phyloP scores from a whole-genome alignment of 176 grass and related monocot genomes.

The Guadua angustifolia region DNA sequence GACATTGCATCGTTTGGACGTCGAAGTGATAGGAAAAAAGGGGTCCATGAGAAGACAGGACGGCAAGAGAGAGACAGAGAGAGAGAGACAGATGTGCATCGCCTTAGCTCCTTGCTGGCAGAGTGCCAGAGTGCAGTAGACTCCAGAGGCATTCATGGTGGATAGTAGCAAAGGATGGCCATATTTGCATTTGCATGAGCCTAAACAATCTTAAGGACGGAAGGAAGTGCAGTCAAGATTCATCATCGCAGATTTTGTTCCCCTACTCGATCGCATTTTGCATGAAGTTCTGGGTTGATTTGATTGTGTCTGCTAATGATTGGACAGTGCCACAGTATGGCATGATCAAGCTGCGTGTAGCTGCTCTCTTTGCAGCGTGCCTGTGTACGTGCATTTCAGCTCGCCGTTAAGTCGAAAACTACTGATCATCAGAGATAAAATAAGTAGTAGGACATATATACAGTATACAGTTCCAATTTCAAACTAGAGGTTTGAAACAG shows the following conservation, averaged over 20 bases:
- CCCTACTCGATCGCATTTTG: constrained; percentile 41
- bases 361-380: constrained; percentile 32
- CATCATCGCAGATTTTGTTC: constrained; percentile 19
- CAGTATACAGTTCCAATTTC: too few species aligned
- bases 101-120: background rate
- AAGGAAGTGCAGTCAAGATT: constrained; percentile 1
- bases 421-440: too few species aligned
- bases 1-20: constrained; percentile 47
- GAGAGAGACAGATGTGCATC: background rate
- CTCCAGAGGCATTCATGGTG: constrained; percentile 24
- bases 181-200: constrained; percentile 29
- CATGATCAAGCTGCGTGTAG: constrained; percentile 18
- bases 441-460: too few species aligned
- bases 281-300: constrained; percentile 46
- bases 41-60: constrained; percentile 45
- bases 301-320: constrained; percentile 47
- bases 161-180: background rate
- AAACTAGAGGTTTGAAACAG: too few species aligned
- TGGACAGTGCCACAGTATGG: constrained; percentile 34
- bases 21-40: constrained; percentile 53
- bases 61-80: background rate
- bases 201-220: constrained; percentile 22
- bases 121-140: background rate
- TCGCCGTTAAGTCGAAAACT: background rate
- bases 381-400: background rate